A percentile compares a stretch with the other conserved stretches of the same genome.
These are phyloP conservation scores for Cryphonectria japonica DNA, from an alignment of 2,329 filamentous ascomycete species.

Conservation along the genomic window DNA sequence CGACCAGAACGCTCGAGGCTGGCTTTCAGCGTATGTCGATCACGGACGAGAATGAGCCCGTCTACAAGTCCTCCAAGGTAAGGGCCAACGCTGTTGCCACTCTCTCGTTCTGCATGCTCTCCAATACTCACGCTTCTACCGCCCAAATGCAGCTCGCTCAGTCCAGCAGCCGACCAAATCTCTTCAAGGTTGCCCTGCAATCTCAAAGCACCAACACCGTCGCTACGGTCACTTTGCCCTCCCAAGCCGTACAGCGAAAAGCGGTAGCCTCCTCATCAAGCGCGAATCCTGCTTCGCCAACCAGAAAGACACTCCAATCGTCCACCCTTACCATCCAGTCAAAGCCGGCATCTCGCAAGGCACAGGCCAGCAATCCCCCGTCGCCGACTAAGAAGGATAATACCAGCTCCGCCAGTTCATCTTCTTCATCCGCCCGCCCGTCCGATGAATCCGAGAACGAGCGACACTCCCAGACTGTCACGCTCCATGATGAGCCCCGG, in stretches of 20 bases:
- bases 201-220: constrained; percentile 71
- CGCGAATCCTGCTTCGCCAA: constrained; percentile 31
- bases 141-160: constrained; percentile 52
- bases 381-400: constrained; percentile 59
- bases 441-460: constrained; percentile 58
- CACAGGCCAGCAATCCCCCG: constrained; percentile 41
- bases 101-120: neutral
- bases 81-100: constrained; percentile 30
- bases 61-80: constrained; percentile 78
- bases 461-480: constrained; percentile 58
- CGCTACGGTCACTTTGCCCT: constrained; percentile 68
- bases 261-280: constrained; percentile 33
- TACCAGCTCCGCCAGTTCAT: constrained; percentile 41
- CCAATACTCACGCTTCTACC: constrained; percentile 17
- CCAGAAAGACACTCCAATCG: constrained; percentile 27
- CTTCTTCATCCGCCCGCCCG: constrained; percentile 33
- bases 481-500: constrained; percentile 50
- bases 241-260: constrained; percentile 65
- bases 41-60: constrained; percentile 79
- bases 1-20: constrained; percentile 74
- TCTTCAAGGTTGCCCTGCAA: constrained; percentile 85
- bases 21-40: constrained; percentile 90
- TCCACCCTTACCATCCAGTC: constrained; percentile 70
- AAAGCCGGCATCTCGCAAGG: constrained; percentile 63
- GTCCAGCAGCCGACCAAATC: constrained; percentile 71